Evolutionary conservation across 768 basidiomycete species (phyloP).

Genomic region (Xerocomellus intermedius): DNA sequence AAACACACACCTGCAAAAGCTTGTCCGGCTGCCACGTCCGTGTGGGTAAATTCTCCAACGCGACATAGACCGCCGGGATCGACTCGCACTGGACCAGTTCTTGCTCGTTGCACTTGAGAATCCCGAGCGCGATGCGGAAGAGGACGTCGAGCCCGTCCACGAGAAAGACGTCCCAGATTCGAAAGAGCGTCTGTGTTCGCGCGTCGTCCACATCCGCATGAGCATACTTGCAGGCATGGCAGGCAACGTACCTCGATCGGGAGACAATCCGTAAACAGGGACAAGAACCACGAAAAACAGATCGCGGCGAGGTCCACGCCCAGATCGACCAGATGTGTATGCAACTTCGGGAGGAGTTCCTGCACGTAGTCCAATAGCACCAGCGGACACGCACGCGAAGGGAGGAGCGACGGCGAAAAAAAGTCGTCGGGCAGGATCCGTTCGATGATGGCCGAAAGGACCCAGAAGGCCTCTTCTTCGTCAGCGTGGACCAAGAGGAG

Average conservation of each 20-base stretch:
- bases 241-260: conserved; percentile 76
- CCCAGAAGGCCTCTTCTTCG: conserved; percentile 98
- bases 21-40: conserved; percentile 93
- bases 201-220: not conserved
- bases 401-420: conserved; percentile 88
- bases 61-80: conserved; percentile 85
- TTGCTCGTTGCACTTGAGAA: conserved; percentile 78
- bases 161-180: conserved; percentile 95
- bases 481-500: conserved; percentile 89
- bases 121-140: conserved; percentile 86
- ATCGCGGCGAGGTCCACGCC: conserved; percentile 92
- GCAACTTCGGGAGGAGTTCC: conserved; percentile 71
- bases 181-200: conserved; percentile 74
- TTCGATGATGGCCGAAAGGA: conserved; percentile 84
- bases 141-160: conserved; percentile 90
- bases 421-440: conserved; percentile 88
- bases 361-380: conserved; percentile 88
- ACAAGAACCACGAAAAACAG: conserved; percentile 98
- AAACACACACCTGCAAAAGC: conserved; percentile 67
- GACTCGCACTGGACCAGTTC: conserved; percentile 84
- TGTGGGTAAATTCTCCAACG: conserved; percentile 85
- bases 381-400: conserved; percentile 90
- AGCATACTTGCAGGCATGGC: not conserved
- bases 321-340: conserved; percentile 70
- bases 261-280: conserved; percentile 92